Conservation (phyloP, 1,284 basidiomycete species). For the Sutorius eximius region DNA sequence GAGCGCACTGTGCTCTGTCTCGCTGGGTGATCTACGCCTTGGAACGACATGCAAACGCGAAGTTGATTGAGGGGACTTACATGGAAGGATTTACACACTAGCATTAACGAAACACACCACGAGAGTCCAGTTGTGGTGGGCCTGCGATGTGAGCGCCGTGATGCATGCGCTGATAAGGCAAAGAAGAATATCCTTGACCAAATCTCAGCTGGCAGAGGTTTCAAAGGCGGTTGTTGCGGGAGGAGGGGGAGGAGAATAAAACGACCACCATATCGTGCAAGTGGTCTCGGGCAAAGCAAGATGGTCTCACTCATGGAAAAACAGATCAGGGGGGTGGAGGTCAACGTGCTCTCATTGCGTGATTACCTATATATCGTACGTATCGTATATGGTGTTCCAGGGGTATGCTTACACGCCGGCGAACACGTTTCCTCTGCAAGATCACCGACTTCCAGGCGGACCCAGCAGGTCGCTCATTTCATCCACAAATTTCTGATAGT, state of each 20-base stretch:
- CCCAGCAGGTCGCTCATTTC: conserved; percentile 66
- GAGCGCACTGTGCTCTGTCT: not conserved
- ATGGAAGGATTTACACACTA: conserved; percentile 71
- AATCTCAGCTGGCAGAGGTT: conserved; percentile 65
- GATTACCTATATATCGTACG: conserved; percentile 2
- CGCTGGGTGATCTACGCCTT: not conserved
- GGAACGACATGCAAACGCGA: conserved; percentile 1
- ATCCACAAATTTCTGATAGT: conserved; percentile 74
- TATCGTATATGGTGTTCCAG: not conserved
- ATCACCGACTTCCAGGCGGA: conserved; percentile 17
- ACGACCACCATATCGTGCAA: conserved; percentile 51
- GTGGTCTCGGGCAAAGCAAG: conserved; percentile 51
- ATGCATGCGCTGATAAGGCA: conserved; percentile 38
- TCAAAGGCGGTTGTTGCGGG: conserved; percentile 48
- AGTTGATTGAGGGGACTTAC: conserved; percentile 44
- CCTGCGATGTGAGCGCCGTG: conserved; percentile 17
- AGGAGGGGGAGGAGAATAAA: conserved; percentile 69
- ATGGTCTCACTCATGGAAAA: conserved; percentile 31
- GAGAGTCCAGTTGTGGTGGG: conserved; percentile 19
- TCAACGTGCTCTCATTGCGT: not conserved
- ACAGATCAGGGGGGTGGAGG: not conserved
- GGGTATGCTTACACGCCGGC: not conserved
- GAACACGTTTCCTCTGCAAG: not conserved
- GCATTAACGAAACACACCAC: conserved; percentile 45
- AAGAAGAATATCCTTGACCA: conserved; percentile 65